Base-by-base conservation (phyloP, 805 yeast species). In the Pichia nakasei region DNA sequence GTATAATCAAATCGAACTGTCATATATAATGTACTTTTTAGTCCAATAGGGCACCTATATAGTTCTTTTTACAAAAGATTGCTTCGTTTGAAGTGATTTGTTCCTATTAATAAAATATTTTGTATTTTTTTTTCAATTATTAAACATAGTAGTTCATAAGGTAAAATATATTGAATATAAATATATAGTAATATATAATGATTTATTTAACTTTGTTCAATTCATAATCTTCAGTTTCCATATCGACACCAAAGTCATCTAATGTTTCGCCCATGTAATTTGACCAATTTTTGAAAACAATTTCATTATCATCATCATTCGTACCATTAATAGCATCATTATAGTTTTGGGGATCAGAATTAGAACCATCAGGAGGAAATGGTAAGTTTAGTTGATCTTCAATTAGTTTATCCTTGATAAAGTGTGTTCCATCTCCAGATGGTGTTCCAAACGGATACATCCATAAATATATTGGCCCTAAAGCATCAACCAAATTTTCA, bases 351-450 rank as follows among this genome's bases (percentile, higher is more conserved):
- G 15, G n/a, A 34, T 55, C 58, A 36, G 42, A 59, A n/a, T 57
- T 57, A 1, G 54, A 80, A 6, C 86, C 88, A 63, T 87, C 95
- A 1, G 96, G 95, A 1, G 98, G 98, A 95, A 97, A 91, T 2
- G 96, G 93, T 34, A 82, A 64, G 1, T 76, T 73, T 42, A 82
- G 62, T 47, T 83, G 74, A 52, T 81, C 84, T 44, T 73, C 76
- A 40, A 67, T 72, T 17, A 72, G 57, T 29, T 80, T 85, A 49
- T 76, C 76, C 47, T 73, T 78, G 7, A 61, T 62, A 49, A 78
- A 88, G 1, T 55, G 55, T 41, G 73, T 55, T 0, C 96, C 97
- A 50, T 73, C 64, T 1, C 79, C 80, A 1, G 51, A 21, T 0
- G 96, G 81, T 3, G 54, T 57, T 2, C 83, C 80, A 78, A 81